Evolutionary conservation across 192 early-diverging fungal species (phyloP), one percentile per base, ranked within the genome.

Genomic region (Coemansia javaensis): DNA sequence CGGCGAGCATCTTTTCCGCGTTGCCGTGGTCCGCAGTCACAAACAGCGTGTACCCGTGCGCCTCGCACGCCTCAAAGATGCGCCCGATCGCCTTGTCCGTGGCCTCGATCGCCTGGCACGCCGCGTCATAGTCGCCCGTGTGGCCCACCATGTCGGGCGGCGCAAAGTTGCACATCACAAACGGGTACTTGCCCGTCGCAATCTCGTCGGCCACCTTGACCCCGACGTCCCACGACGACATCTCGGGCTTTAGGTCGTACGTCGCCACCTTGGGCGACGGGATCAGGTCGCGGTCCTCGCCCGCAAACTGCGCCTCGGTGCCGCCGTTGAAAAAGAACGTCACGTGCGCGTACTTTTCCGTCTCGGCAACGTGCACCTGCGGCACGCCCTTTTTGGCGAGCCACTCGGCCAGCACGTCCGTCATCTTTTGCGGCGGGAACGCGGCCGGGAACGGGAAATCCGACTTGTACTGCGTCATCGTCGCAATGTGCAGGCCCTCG

Each of bases 271-370:
- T 89, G 17, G 97, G 97, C 20, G 87, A 90, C 24, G 87, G 56
- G 52, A 99, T 82, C 72, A 99, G 60, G 46, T 85, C 87, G 34
- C 97, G 89, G 47, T 92, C 82, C 78, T 99, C 97, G 34, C 71
- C 64, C 32, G 66, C 39, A 74, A 92, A 98, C 66, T 94, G 91
- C 23, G 87, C 84, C 70, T 98, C 95, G 16, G 85, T 80, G 22
- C 97, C 97, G 52, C 97, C 97, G 77, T 98, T 98, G 79, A 98
- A 99, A 85, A 99, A 99, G 83, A 99, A 99, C 38, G 97, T 99
- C 23, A 99, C 97, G 66, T 99, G 97, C 21, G 97, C 95, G 77
- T 95, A 99, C 79, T 99, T 99, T 62, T 99, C 97, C 4, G 97
- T 99, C 78, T 99, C 97, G 37, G 97, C 97, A 54, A 98, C 81